Evolutionary conservation across 495 filamentous ascomycete genomes (phyloP).

Genomic region (Penicillium fimorum): DNA sequence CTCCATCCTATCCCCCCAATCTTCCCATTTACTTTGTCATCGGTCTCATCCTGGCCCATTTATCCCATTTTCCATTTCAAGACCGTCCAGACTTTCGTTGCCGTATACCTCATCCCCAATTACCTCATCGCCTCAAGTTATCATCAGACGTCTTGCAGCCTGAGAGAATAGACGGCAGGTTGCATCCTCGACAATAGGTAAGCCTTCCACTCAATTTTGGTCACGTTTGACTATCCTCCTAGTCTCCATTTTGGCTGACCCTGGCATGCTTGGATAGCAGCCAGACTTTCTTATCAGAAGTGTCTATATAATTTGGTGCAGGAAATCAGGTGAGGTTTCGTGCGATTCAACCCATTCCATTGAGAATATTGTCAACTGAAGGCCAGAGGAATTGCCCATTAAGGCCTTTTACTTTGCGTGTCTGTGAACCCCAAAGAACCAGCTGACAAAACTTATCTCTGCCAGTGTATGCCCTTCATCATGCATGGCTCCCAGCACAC

Average conservation of each 20-base stretch:
- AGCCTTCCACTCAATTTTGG: not conserved
- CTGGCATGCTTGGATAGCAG: not conserved
- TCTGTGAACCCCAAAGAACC: not conserved
- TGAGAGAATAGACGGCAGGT: not conserved
- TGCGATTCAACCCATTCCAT: not conserved
- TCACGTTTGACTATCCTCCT: not conserved
- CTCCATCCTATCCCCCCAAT: slow-evolving; percentile 2
- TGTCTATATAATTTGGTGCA: slow-evolving; percentile 11
- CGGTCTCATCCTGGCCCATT: not conserved
- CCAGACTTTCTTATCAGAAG: not conserved
- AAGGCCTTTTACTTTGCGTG: not conserved
- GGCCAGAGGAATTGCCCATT: not conserved
- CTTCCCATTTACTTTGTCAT: slow-evolving; percentile 1
- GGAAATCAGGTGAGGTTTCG: slow-evolving; percentile 3
- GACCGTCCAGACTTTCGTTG: not conserved
- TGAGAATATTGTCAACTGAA: not conserved
- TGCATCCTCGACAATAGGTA: not conserved
- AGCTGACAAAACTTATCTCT: not conserved
- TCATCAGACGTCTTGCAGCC: slow-evolving; percentile 2
- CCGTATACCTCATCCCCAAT: not conserved
- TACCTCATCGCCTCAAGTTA: not conserved
- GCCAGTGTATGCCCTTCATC: slow-evolving; percentile 11
- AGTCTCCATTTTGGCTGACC: not conserved
- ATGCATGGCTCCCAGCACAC: slow-evolving; percentile 32
- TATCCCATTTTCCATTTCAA: not conserved